Evolutionary conservation across 192 early-diverging fungal genomes (phyloP), one percentile per base, ranked within the genome.

Genomic region (Phlyctochytrium arcticum): DNA sequence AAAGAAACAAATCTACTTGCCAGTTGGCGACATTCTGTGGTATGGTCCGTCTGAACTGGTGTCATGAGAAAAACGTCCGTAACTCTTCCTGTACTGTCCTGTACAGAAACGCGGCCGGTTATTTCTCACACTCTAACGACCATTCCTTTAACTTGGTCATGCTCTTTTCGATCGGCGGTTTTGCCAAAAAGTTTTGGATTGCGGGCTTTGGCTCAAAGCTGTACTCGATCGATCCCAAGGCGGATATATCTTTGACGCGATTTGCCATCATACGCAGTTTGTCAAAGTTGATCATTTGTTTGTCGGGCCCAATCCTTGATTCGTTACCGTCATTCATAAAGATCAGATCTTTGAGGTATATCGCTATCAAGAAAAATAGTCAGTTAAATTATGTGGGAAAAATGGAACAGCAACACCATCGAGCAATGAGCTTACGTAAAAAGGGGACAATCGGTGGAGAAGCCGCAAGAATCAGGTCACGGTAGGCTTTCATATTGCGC

Each of bases 261-360:
- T 75, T 76, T 30, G 76, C 78, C 82, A 86, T 85, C 80, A 83
- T 83, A 9, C 82, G 70, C 24, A 86, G 74, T 60, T 86, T 86
- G 65, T 86, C 84, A 55, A 86, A 78, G 54, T 86, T 86, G 32
- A 86, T 75, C 74, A 86, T 76, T 2, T 75, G 76, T 17, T 62
- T 42, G 5, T 66, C 36, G 2, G 19, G n/a, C 44, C 75, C 58
- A 19, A 86, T 70, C 36, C 74, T 75, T 19, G 78, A 74, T 34
- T 69, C 55, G 75, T 86, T 86, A 26, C 84, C 84, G 69, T 86
- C 84, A 54, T 86, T 86, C 63, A 85, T 78, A 67, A 86, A 86
- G 2, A 74, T 85, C 27, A 85, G 53, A 49, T 86, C 84, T 57
- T 86, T 85, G 23, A 86, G 60, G 60, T 83, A 85, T 6, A 85